Base-by-base conservation (phyloP, 345 rosid species). In the Firmiana major region DNA sequence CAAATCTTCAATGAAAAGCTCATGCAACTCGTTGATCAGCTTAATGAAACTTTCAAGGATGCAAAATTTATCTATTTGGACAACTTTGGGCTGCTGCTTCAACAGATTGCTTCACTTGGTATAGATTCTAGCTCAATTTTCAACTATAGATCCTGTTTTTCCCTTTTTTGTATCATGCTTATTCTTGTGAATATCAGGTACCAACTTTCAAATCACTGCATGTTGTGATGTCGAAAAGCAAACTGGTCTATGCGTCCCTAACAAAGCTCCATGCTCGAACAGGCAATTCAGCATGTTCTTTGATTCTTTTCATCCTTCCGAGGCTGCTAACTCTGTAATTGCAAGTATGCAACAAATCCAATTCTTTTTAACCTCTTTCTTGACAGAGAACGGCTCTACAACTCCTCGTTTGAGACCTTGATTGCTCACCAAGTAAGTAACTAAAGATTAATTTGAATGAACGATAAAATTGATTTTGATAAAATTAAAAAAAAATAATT, bases 1-100 rank as follows among this genome's bases (percentile, higher is more conserved):
- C 82, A 79, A 34, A 76, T 85, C 67, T 93, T 93, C 77, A 93
- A 93, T 73, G 42, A 51, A 71, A 81, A 75, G 79, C 90, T 92
- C 40, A 78, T 38, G 77, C 78, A 83, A n/a, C 87, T 90, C 0
- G 91, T 90, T 58, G 82, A 76, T 76, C 79, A 83, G 73, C 85
- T 89, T 75, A 92, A 90, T 85, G 40, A 60, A 31, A 51, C 70
- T 59, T 79, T 86, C 10, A 80, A 81, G 13, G 90, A 84, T 64
- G 89, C 95, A 3, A 86, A 72, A 64, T 86, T 89, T 31, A 82
- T 79, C 24, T 87, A 63, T 51, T 17, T 81, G 58, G 53, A 67
- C 11, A 43, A 40, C 17, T 42, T 40, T 9, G 59, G 59, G 22
- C 3, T 0, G 11, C 7, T 54, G 2, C 8, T 17, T 19, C 0